Evolutionary conservation across 768 basidiomycete species (phyloP).

Genomic region (Amanita phalloides): DNA sequence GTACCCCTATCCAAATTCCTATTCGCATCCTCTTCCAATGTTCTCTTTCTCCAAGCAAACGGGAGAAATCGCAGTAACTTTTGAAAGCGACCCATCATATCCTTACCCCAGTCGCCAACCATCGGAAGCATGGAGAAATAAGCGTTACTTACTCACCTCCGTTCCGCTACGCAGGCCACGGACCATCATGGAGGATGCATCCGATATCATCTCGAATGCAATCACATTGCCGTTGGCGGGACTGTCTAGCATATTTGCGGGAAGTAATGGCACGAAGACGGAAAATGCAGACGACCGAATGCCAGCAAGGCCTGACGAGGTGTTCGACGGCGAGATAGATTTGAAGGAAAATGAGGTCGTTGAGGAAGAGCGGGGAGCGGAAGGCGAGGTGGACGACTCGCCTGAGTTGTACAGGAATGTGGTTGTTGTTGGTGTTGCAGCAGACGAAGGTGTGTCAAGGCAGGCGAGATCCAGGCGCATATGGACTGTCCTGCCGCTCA

Average conservation of each 20-base stretch:
- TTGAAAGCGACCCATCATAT: constrained; percentile 54
- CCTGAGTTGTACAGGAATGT: constrained; percentile 43
- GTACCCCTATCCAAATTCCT: constrained; percentile 66
- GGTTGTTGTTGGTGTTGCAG: constrained; percentile 31
- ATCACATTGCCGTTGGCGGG: constrained; percentile 45
- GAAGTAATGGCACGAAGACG: constrained; percentile 10
- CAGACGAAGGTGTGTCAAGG: constrained; percentile 19
- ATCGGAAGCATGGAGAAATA: constrained; percentile 44
- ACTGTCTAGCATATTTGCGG: constrained; percentile 32
- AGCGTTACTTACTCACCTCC: constrained; percentile 51
- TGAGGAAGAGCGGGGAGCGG: constrained; percentile 70
- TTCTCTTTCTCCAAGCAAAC: constrained; percentile 49
- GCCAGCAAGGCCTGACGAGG: constrained; percentile 51
- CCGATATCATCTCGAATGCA: constrained; percentile 39
- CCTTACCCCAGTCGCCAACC: constrained; percentile 24
- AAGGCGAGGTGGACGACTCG: constrained; percentile 71
- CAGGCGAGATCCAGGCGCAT: constrained; percentile 24
- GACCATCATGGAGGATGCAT: constrained; percentile 61
- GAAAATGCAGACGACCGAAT: not conserved
- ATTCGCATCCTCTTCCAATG: constrained; percentile 66
- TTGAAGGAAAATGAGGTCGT: constrained; percentile 68
- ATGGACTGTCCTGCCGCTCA: constrained; percentile 27
- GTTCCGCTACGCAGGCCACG: constrained; percentile 61
- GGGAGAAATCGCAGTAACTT: constrained; percentile 50
- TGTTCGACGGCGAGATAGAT: constrained; percentile 60